Percentiles rank a stretch among this genome's conserved stretches.
Conservation (phyloP, 768 basidiomycete species). For the Pulveroboletus sp. region DNA sequence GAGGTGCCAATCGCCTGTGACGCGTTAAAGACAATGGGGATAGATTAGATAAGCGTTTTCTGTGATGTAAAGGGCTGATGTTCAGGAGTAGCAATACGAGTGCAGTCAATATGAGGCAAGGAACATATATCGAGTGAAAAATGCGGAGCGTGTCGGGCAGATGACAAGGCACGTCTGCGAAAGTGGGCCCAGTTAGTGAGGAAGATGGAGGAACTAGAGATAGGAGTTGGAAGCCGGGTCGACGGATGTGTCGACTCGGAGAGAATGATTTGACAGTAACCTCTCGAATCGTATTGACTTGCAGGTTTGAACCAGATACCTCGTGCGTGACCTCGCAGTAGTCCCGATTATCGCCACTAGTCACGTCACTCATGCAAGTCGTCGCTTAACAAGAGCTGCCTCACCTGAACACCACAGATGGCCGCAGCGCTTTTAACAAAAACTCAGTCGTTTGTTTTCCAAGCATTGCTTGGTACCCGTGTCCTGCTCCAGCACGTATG, state of each 20-base stretch:
- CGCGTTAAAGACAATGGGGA: constrained; percentile 33
- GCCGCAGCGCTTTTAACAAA: constrained; percentile 62
- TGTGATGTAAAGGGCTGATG: constrained; percentile 21
- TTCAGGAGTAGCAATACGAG: constrained; percentile 45
- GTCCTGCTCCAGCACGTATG: constrained; percentile 72
- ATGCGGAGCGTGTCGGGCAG: constrained; percentile 70
- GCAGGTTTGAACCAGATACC: constrained; percentile 24
- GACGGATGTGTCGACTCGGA: constrained; percentile 61
- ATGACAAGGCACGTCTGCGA: constrained; percentile 65
- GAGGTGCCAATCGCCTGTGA: constrained; percentile 20
- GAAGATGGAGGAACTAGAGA: constrained; percentile 46
- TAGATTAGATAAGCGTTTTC: constrained; percentile 17
- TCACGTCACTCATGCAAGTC: background rate
- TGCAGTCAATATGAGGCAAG: constrained; percentile 53
- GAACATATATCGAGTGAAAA: constrained; percentile 59
- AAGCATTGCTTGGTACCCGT: constrained; percentile 78
- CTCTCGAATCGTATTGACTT: constrained; percentile 49
- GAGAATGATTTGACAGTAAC: constrained; percentile 88
- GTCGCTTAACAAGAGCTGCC: constrained; percentile 9
- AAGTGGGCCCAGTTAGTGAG: constrained; percentile 36
- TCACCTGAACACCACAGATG: constrained; percentile 68
- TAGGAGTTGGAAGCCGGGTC: constrained; percentile 83
- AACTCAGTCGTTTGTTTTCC: constrained; percentile 76
- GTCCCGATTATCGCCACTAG: constrained; percentile 86
- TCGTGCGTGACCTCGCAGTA: constrained; percentile 75